Evolutionary conservation across 164 flowering plant species (phyloP), one percentile per base, ranked within the genome.

Genomic region (Santalum album): DNA sequence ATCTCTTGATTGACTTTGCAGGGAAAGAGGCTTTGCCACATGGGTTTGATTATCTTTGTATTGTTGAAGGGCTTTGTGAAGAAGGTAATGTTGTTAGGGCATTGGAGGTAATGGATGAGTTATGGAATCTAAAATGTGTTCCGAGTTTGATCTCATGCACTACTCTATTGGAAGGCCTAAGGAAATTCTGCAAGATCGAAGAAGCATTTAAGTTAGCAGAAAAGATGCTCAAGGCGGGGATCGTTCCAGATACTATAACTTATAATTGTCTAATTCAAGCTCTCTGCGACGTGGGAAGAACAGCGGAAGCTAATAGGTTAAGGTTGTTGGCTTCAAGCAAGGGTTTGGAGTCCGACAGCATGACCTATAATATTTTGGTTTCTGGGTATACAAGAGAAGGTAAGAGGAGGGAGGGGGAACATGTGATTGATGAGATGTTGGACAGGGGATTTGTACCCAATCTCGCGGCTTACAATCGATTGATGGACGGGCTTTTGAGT

Each of bases 401-500:
- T 18, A 75, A 36, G 49, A 71, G 59, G 62, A 72, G 72, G 64
- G 95, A 88, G 50, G 94, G 90, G 29, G 76, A 81, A 60, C 48
- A 35, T 20, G 40, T 91, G 59, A 67, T 91, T 45, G 72, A 86
- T 63, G 87, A 81, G 73, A 91, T 91, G 98, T 67, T 91, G 76
- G 98, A 91, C 59, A 71, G 51, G 44, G 98, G 75, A 32, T 77
- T 78, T 61, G 70, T 91, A 51, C 80, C 85, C 61, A 92, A 86
- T 66, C 65, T 91, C 71, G 80, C 76, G 29, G 76, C 80, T 0
- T 91, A 88, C 67, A 91, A 91, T 53, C 68, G 70, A 67, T 67
- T 82, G 63, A 75, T 78, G 78, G 67, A 76, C 63, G 72, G 75
- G 25, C 72, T 85, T 22, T 54, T 36, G 19, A 56, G 9, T 29